These are phyloP conservation scores for Beauveria varroae DNA, from an alignment of 2,329 filamentous ascomycete genomes.

Conservation along the genomic window DNA sequence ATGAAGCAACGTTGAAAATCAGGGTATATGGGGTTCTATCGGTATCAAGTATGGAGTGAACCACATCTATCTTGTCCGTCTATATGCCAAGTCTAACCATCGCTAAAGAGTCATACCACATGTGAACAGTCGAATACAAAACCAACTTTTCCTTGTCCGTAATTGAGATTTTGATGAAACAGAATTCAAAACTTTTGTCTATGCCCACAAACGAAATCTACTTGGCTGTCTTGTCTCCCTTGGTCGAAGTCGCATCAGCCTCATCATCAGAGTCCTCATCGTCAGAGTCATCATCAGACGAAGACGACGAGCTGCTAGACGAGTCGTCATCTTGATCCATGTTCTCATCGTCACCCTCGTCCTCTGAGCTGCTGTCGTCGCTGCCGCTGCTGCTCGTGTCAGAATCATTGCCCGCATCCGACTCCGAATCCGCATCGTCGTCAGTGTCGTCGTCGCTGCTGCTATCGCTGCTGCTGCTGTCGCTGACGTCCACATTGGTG, in stretches of 20 bases:
- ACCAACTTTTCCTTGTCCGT: slow-evolving; percentile 1
- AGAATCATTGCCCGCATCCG: slow-evolving; percentile 13
- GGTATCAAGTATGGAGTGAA: slow-evolving; percentile 2
- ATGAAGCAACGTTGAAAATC: neutral
- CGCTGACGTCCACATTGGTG: slow-evolving; percentile 34
- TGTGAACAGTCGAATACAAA: neutral
- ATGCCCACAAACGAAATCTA: neutral
- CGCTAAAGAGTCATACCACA: neutral
- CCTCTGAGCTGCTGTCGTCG: slow-evolving; percentile 8
- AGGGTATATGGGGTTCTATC: slow-evolving; percentile 7
- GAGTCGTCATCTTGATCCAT: slow-evolving; percentile 22
- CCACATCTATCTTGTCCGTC: slow-evolving; percentile 12
- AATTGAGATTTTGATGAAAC: neutral
- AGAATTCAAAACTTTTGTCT: slow-evolving; percentile 3
- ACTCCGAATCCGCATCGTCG: slow-evolving; percentile 30
- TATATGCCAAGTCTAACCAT: slow-evolving; percentile 16
- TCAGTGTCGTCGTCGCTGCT: slow-evolving; percentile 31
- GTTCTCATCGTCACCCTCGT: slow-evolving; percentile 12
- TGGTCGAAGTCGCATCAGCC: slow-evolving; percentile 10
- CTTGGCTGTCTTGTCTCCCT: slow-evolving; percentile 3
- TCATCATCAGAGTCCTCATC: slow-evolving; percentile 27
- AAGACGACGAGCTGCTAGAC: slow-evolving; percentile 36
- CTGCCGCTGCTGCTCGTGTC: slow-evolving; percentile 10
- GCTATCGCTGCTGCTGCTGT: slow-evolving; percentile 26
- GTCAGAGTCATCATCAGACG: slow-evolving; percentile 28